Base-by-base conservation (phyloP, 1,284 basidiomycete genomes). In the Tremellales sp. region DNA sequence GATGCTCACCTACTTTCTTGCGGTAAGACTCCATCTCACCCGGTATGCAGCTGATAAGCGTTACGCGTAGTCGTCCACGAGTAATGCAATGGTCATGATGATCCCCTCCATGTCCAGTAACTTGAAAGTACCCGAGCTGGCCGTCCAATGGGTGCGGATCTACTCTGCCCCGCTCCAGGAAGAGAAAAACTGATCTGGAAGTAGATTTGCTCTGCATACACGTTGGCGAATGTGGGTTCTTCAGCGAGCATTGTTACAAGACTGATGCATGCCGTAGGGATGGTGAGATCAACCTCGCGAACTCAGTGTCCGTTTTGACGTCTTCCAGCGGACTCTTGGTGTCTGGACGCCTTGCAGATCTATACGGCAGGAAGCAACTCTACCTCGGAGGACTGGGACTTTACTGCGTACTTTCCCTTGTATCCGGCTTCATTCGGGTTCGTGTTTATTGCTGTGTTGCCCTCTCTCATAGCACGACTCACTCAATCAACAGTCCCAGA, bases 321-420 rank as follows among this genome's bases (percentile, higher is more conserved):
- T n/a, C 18, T 14, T 18, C 5, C 36, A 46, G 68, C 21, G 56
- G 68, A 3, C 56, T 74, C 13, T 63, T 73, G 24, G 60, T 72
- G 19, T 50, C 58, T 0, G 72, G 72, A 10, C 65, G 63, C 1
- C 53, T 74, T 47, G 68, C 71, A 2, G 72, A 74, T 43, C 60
- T 71, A 29, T 67, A 64, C 36, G 70, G 70, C 1, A 56, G 66
- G 34, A 57, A 63, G 32, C 39, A 43, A 4, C 56, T 71, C 25
- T 74, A 71, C 49, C 48, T 72, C 31, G 40, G 49, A 13, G 70
- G 71, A 19, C 36, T 59, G 9, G 14, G 14, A 25, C 31, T 40
- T 24, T 46, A 25, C 22, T 24, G 28, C 25, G 22, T 50, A 9
- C 50, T 54, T 43, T 45, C 45, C 38, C 44, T 63, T 43, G 37